These are phyloP conservation scores for Botryotinia narcissicola DNA, from an alignment of 2,329 filamentous ascomycete genomes.

Conservation along the genomic window DNA sequence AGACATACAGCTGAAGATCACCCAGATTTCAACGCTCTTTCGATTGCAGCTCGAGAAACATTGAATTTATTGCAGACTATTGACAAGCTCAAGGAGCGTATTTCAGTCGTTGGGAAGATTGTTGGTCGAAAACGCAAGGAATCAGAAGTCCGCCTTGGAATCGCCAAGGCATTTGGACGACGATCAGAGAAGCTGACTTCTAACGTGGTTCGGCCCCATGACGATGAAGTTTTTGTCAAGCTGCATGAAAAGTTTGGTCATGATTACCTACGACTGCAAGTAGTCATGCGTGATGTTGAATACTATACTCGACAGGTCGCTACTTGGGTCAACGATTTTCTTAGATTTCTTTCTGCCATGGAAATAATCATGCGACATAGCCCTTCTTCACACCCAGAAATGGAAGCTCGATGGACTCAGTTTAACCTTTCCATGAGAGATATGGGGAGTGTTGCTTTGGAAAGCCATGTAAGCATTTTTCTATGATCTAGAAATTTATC, in stretches of 20 bases:
- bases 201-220: conserved; percentile 67
- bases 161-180: conserved; percentile 87
- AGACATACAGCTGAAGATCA: conserved; percentile 79
- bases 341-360: conserved; percentile 76
- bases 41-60: conserved; percentile 50
- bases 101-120: conserved; percentile 87
- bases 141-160: conserved; percentile 77
- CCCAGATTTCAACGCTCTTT: conserved; percentile 70
- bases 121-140: conserved; percentile 82
- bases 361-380: conserved; percentile 79
- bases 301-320: conserved; percentile 82
- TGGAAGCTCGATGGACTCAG: conserved; percentile 91
- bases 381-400: conserved; percentile 72
- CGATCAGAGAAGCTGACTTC: conserved; percentile 52
- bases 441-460: conserved; percentile 76
- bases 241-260: conserved; percentile 85
- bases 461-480: conserved; percentile 68
- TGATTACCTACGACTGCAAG: conserved; percentile 87
- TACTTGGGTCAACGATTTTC: conserved; percentile 76
- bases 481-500: conserved; percentile 5
- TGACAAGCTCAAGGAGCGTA: conserved; percentile 93
- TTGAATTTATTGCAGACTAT: conserved; percentile 77
- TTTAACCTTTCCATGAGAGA: conserved; percentile 87
- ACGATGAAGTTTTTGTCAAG: conserved; percentile 79
- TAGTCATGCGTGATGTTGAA: conserved; percentile 84